Conservation (phyloP, 2,329 filamentous ascomycete genomes). For the Elsinoe ampelina region DNA sequence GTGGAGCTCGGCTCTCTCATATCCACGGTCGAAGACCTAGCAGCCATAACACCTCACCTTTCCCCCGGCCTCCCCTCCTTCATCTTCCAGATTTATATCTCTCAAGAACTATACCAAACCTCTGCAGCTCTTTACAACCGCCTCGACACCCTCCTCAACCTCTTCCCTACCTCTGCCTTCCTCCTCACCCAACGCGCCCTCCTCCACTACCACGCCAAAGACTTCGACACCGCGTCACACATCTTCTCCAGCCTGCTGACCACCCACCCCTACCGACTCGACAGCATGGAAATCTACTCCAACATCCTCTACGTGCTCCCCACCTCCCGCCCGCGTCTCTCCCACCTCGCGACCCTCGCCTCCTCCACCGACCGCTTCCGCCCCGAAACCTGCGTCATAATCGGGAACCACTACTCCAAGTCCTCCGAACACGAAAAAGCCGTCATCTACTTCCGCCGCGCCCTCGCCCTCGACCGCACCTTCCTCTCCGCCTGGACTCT, state of each 20-base stretch:
- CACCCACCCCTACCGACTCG: slow-evolving; percentile 62
- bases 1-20: slow-evolving; percentile 79
- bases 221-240: slow-evolving; percentile 54
- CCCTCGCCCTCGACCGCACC: slow-evolving; percentile 77
- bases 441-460: slow-evolving; percentile 93
- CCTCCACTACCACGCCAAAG: slow-evolving; percentile 81
- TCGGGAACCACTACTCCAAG: slow-evolving; percentile 94
- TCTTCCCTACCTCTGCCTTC: slow-evolving; percentile 84
- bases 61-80: slow-evolving; percentile 87
- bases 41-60: slow-evolving; percentile 46
- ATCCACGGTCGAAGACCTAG: slow-evolving; percentile 68
- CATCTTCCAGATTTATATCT: slow-evolving; percentile 87
- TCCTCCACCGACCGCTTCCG: slow-evolving; percentile 90
- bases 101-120: slow-evolving; percentile 83
- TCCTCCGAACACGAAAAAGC: slow-evolving; percentile 95
- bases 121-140: slow-evolving; percentile 64
- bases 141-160: slow-evolving; percentile 65
- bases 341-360: slow-evolving; percentile 84
- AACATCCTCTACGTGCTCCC: slow-evolving; percentile 96
- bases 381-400: slow-evolving; percentile 90
- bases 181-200: slow-evolving; percentile 83
- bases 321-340: slow-evolving; percentile 67
- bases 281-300: slow-evolving; percentile 89
- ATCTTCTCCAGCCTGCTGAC: slow-evolving; percentile 61
- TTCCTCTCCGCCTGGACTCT: slow-evolving; percentile 95